A percentile compares a stretch with the other conserved stretches of the same genome.
Evolutionary conservation across 371 early-diverging fungal species (phyloP).

Genomic region (Haplosporangium sp.): DNA sequence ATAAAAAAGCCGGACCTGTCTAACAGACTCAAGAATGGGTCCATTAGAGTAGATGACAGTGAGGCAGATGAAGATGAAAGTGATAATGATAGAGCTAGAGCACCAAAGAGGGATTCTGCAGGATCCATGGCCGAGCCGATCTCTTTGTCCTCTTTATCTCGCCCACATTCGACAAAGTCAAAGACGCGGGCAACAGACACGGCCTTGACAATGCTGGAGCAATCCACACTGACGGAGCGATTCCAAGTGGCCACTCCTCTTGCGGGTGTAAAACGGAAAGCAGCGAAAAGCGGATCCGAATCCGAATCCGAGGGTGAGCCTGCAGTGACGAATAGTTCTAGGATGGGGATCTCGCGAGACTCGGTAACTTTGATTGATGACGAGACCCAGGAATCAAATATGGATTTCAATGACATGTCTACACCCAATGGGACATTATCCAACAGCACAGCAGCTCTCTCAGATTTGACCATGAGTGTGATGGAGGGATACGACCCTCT

Average conservation of each 20-base stretch:
- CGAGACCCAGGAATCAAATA: neutral
- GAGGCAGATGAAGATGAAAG: neutral
- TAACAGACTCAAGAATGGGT: neutral
- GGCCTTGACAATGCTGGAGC: constrained; percentile 7
- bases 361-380: no score
- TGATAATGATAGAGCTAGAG: neutral
- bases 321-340: neutral
- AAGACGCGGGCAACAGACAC: neutral
- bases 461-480: constrained; percentile 1
- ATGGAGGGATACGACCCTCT: constrained; percentile 47
- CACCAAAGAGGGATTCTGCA: neutral
- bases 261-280: constrained; percentile 23
- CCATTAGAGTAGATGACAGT: neutral
- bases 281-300: constrained; percentile 5
- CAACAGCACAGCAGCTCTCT: neutral
- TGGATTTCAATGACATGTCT: neutral
- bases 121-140: neutral
- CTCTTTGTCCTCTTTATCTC: constrained; percentile 11
- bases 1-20: constrained; percentile 35
- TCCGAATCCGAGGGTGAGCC: constrained; percentile 25
- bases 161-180: neutral
- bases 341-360: neutral
- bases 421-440: neutral
- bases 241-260: neutral
- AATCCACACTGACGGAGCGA: constrained; percentile 25